These are phyloP conservation scores for Xylaria sp. DNA, from an alignment of 2,329 filamentous ascomycete species.

Conservation along the genomic window DNA sequence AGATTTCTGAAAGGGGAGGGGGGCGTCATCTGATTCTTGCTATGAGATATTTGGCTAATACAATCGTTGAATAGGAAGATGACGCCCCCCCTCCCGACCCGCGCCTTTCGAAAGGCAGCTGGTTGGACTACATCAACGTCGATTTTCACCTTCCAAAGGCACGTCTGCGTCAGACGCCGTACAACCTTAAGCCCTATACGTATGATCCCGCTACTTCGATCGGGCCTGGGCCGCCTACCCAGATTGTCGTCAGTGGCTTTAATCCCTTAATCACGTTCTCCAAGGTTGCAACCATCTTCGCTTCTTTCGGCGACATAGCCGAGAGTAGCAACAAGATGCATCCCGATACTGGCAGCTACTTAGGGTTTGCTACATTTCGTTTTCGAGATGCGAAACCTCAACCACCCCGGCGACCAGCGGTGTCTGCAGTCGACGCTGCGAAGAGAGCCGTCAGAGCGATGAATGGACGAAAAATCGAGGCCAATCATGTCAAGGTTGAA, in stretches of 20 bases:
- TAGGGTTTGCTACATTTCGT: conserved; percentile 91
- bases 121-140: conserved; percentile 74
- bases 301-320: conserved; percentile 85
- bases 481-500: conserved; percentile 81
- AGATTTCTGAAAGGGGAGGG: conserved; percentile 59
- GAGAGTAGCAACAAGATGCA: conserved; percentile 95
- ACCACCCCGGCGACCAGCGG: conserved; percentile 58
- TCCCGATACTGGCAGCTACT: conserved; percentile 90
- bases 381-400: conserved; percentile 78
- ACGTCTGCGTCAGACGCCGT: conserved; percentile 76
- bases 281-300: conserved; percentile 80
- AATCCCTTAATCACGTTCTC: conserved; percentile 87
- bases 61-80: conserved; percentile 77
- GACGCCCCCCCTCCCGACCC: conserved; percentile 84
- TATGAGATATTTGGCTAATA: conserved; percentile 70
- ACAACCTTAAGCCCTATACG: conserved; percentile 82
- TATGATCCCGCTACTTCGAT: conserved; percentile 87
- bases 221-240: conserved; percentile 87
- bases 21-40: conserved; percentile 69
- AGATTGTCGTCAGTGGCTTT: conserved; percentile 95
- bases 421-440: conserved; percentile 82
- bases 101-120: conserved; percentile 76
- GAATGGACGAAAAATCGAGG: conserved; percentile 82
- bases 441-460: conserved; percentile 81
- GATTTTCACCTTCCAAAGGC: conserved; percentile 77